A percentile compares a stretch with the other conserved stretches of the same genome.
phyloP scores from a whole-genome alignment of 2,329 filamentous ascomycete genomes.

The Sarocladium kiliense region DNA sequence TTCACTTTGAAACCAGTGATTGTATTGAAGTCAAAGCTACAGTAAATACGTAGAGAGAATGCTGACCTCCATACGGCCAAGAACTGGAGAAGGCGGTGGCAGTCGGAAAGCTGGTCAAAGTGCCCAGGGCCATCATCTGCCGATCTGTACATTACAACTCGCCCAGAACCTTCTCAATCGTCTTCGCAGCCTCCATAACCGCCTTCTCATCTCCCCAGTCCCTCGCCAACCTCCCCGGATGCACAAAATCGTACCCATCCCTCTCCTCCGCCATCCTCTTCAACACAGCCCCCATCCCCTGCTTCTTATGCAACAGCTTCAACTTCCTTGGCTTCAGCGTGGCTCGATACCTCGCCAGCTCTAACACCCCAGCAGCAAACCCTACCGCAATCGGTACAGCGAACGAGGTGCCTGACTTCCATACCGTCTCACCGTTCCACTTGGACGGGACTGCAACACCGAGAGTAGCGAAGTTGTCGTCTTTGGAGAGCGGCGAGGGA shows the following conservation, averaged over 20 bases:
- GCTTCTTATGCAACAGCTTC: not conserved
- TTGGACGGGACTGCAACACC: constrained; percentile 6
- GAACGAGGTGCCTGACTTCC: constrained; percentile 13
- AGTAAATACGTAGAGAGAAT: too few relatives aligned
- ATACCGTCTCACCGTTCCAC: constrained; percentile 8
- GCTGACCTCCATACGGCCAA: too few relatives aligned
- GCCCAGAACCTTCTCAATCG: not conserved
- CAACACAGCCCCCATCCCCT: not conserved
- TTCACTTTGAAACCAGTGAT: too few relatives aligned
- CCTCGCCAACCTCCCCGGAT: not conserved
- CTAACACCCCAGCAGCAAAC: constrained; percentile 9
- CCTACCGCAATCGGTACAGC: constrained; percentile 14
- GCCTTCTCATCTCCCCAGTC: not conserved
- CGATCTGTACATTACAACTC: not conserved
- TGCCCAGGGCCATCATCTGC: not conserved
- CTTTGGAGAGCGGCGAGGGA: not conserved
- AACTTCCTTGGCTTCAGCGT: not conserved
- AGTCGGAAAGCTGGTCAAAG: too few relatives aligned
- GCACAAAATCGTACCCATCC: not conserved
- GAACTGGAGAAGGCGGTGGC: too few relatives aligned
- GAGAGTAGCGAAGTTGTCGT: constrained; percentile 10
- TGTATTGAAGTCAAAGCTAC: too few relatives aligned
- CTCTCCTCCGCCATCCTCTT: constrained; percentile 3
- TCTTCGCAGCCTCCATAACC: not conserved
- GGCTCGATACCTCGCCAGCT: not conserved